These are phyloP conservation scores for Sclerotinia spermophila DNA, from an alignment of 2,329 filamentous ascomycete genomes.

Conservation along the genomic window DNA sequence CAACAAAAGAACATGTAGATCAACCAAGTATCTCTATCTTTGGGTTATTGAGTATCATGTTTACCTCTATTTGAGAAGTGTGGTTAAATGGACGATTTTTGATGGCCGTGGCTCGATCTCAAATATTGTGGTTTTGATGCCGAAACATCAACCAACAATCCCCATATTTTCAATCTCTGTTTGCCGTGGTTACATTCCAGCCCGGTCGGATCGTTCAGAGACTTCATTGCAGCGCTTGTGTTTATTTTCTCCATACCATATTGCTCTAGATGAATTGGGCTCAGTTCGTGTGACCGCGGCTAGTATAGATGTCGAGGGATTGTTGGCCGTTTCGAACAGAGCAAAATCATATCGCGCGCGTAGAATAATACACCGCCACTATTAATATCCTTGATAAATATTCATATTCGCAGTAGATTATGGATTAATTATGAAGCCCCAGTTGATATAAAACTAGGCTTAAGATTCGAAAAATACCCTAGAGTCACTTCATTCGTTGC, in stretches of 20 bases:
- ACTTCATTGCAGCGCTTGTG: not conserved
- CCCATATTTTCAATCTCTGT: not conserved
- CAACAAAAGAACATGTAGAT: not conserved
- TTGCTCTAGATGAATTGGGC: not conserved
- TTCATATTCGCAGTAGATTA: not conserved
- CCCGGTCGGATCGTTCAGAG: not conserved
- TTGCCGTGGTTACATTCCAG: not conserved
- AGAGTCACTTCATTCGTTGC: not conserved
- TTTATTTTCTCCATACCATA: not conserved
- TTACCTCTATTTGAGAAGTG: not conserved
- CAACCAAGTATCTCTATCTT: not conserved
- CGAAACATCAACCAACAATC: not conserved
- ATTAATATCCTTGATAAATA: not conserved
- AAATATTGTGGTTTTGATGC: not conserved
- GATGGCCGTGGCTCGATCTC: not conserved
- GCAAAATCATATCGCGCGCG: not conserved
- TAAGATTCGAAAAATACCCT: not conserved
- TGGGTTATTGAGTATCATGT: not conserved
- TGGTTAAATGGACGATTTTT: not conserved
- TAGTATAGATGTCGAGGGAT: not conserved
- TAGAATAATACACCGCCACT: not conserved
- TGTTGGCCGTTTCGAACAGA: not conserved
- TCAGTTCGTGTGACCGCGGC: not conserved
- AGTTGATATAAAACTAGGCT: not conserved
- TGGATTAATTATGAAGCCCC: not conserved